Percentiles rank a stretch among this genome's conserved stretches.
Conservation (phyloP, 495 filamentous ascomycete species). For the Lasiosphaeria miniovina region DNA sequence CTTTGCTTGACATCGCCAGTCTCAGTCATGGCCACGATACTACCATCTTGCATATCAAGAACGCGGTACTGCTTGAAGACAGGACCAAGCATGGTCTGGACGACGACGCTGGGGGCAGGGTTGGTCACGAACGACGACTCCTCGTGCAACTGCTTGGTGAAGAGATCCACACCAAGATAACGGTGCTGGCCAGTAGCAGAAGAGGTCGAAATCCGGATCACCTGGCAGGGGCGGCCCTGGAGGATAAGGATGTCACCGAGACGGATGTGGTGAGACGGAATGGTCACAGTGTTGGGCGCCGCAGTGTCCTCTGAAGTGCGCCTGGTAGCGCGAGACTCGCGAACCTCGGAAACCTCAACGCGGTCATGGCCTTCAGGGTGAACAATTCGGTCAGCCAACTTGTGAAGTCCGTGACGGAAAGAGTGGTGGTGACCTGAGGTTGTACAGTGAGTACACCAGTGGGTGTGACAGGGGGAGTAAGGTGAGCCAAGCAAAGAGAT, state of each 20-base stretch:
- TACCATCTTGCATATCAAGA: conserved; percentile 89
- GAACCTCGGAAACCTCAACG: conserved; percentile 51
- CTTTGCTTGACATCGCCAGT: conserved; percentile 95
- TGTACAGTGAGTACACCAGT: conserved; percentile 28
- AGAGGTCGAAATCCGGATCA: conserved; percentile 98
- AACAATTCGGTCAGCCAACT: conserved; percentile 74
- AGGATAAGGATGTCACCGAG: conserved; percentile 98
- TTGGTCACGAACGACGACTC: conserved; percentile 98
- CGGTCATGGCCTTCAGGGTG: conserved; percentile 61
- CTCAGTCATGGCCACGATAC: conserved; percentile 54
- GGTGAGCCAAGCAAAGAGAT: conserved; percentile 2
- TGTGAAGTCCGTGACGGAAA: conserved; percentile 82
- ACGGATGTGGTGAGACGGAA: conserved; percentile 98
- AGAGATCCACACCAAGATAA: conserved; percentile 98
- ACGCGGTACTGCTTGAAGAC: conserved; percentile 99
- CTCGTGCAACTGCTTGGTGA: conserved; percentile 98
- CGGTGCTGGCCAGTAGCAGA: conserved; percentile 98
- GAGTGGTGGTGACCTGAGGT: conserved; percentile 81
- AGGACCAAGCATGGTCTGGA: conserved; percentile 99
- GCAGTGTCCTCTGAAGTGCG: conserved; percentile 31
- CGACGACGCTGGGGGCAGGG: conserved; percentile 90
- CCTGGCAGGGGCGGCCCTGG: conserved; percentile 98
- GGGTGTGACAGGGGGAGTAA: conserved; percentile 14
- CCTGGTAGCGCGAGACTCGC: conserved; percentile 25
- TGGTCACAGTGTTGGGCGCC: conserved; percentile 84